Evolutionary conservation across 192 early-diverging fungal genomes (phyloP), one percentile per base, ranked within the genome.

Genomic region (Coemansia sp.): DNA sequence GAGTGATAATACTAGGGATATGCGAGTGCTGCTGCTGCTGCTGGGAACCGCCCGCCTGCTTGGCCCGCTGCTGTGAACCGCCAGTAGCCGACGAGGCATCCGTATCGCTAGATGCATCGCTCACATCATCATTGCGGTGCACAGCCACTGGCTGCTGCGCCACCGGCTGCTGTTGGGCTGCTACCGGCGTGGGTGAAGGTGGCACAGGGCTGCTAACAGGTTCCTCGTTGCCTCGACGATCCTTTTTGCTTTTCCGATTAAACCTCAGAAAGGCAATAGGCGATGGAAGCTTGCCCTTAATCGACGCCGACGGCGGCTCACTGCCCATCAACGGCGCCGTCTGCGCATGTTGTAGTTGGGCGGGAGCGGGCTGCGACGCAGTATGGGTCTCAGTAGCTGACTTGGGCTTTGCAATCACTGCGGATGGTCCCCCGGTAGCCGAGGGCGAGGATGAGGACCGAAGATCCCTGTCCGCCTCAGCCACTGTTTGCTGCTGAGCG

Each of bases 1-100:
- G 79, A 42, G 78, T 75, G 16, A 81, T 74, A 40, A 81, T 89
- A 76, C 72, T 89, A 62, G 76, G 85, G 63, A 74, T 82, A 75
- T 43, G 51, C 34, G 58, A 28, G 7, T 50, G 70, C 50, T 45
- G 43, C 23, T 28, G 63, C 63, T 31, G 68, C 36, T n/a, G n/a
- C n/a, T n/a, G n/a, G n/a, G n/a, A n/a, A 16, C 60, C 65, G n/a
- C 42, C 55, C 70, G 68, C 16, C 53, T 56, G 68, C 51, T 35
- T 42, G 20, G 26, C 55, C 67, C 23, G 63, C 34, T 23, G 55
- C 65, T 6, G 53, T 11, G 13, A 34, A 13, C 26, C 60, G 33
- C 42, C 34, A 6, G 33, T 20, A 14, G 34, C 55, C 38, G 48
- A 50, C 48, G 35, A 67, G 9, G 35, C 18, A 11, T 65, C 70